Evolutionary conservation across 331 rosid species (phyloP).

Genomic region (Acacia pycnantha): DNA sequence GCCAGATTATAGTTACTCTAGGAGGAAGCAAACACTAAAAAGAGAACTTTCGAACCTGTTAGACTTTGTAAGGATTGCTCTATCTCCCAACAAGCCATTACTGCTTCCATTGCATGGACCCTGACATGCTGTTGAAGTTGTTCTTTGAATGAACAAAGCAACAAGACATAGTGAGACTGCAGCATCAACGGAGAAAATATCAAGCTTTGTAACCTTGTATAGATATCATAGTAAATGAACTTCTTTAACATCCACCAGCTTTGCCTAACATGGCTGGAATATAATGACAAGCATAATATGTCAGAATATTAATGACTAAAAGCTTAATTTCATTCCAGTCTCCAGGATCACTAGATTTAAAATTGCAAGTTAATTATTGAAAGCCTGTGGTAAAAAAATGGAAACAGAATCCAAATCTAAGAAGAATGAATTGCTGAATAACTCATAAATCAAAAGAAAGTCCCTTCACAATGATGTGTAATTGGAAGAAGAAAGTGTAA

Average conservation of each 20-base stretch:
- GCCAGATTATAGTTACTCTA: not conserved
- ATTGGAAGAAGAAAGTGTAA: not conserved
- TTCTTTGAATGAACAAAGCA: slow-evolving; percentile 97
- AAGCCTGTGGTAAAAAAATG: not conserved
- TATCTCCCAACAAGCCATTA: slow-evolving; percentile 99
- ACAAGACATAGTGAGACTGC: slow-evolving; percentile 92
- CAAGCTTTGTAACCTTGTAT: not conserved
- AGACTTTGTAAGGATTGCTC: slow-evolving; percentile 94
- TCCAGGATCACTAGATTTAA: not conserved
- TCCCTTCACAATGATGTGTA: not conserved
- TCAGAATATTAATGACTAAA: not conserved
- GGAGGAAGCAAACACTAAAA: not conserved
- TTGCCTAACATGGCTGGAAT: not conserved
- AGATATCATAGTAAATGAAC: not conserved
- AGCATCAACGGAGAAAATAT: slow-evolving; percentile 25
- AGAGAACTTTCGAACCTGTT: slow-evolving; percentile 61
- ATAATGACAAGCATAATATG: not conserved
- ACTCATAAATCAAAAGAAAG: not conserved
- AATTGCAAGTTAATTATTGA: not conserved
- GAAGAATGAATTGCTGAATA: not conserved
- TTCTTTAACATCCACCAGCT: not conserved
- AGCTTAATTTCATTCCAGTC: not conserved
- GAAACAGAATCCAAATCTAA: not conserved
- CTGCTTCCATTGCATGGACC: slow-evolving; percentile 99
- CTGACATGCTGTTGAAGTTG: slow-evolving; percentile 98